Percentiles rank a stretch among this genome's conserved stretches.
phyloP scores from a whole-genome alignment of 345 rosid species.

The Raphanus sativus region DNA sequence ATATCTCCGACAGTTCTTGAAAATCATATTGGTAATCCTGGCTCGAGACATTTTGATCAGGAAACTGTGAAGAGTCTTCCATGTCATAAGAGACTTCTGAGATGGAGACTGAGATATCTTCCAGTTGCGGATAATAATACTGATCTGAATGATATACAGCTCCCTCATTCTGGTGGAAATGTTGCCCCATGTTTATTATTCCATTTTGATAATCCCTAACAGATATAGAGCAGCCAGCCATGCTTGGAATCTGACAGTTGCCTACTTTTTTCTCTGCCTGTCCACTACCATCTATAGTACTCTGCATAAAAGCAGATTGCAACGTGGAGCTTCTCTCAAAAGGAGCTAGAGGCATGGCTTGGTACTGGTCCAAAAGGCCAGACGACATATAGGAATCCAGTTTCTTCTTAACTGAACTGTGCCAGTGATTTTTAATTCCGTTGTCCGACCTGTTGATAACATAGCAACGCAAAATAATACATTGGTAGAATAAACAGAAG shows the following conservation, averaged over 20 bases:
- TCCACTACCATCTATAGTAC: slow-evolving; percentile 58
- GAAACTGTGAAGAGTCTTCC: slow-evolving; percentile 55
- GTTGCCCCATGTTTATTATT: slow-evolving; percentile 43
- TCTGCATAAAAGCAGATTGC: slow-evolving; percentile 54
- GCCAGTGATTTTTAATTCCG: slow-evolving; percentile 97
- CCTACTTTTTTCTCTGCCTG: slow-evolving; percentile 56
- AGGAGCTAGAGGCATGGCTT: slow-evolving; percentile 63
- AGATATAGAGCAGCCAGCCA: slow-evolving; percentile 62
- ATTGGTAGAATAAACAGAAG: not conserved
- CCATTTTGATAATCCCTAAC: slow-evolving; percentile 49
- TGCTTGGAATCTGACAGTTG: slow-evolving; percentile 63
- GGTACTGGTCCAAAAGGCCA: slow-evolving; percentile 85
- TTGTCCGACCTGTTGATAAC: slow-evolving; percentile 86
- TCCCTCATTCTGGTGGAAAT: slow-evolving; percentile 48
- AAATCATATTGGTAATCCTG: slow-evolving; percentile 54
- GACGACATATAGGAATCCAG: slow-evolving; percentile 85
- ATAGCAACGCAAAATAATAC: slow-evolving; percentile 11
- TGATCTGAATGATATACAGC: slow-evolving; percentile 62
- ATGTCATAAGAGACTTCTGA: slow-evolving; percentile 67
- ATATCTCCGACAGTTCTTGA: slow-evolving; percentile 47
- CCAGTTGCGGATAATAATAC: slow-evolving; percentile 52
- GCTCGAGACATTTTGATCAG: slow-evolving; percentile 43
- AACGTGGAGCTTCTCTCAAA: slow-evolving; percentile 54
- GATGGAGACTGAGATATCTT: slow-evolving; percentile 55
- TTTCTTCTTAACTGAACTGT: slow-evolving; percentile 98